Conservation (phyloP, 108 stramenopile genomes). For the Nannochloropsis salina region DNA sequence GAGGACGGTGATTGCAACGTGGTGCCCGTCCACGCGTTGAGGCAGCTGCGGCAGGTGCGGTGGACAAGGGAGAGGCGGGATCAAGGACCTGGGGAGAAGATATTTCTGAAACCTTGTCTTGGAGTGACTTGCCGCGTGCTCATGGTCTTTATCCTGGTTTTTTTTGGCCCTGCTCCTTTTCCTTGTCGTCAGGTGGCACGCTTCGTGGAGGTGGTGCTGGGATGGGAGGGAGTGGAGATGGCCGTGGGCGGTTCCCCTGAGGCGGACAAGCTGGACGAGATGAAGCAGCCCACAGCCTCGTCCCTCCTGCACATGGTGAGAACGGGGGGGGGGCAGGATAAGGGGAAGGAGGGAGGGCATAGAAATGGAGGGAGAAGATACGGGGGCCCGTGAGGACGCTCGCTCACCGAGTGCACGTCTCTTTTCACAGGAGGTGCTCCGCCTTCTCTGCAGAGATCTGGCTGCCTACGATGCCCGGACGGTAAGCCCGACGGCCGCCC, state of each 20-base stretch:
- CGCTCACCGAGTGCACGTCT: too few relatives aligned
- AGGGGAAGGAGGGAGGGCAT: background rate
- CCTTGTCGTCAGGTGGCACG: background rate
- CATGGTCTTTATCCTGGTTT: background rate
- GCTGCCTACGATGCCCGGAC: background rate
- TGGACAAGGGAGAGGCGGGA: background rate
- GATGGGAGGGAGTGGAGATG: background rate
- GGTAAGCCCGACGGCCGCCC: background rate
- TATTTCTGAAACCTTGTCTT: background rate
- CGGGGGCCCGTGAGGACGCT: too few relatives aligned
- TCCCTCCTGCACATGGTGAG: constrained; percentile 1
- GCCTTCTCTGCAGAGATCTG: background rate
- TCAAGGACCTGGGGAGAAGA: background rate
- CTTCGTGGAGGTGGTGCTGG: background rate
- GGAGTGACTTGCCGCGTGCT: background rate
- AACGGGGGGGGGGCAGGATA: background rate
- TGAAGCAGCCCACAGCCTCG: background rate
- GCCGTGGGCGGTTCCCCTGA: background rate
- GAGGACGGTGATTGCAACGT: background rate
- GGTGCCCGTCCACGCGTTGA: background rate
- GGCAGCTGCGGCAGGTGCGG: background rate
- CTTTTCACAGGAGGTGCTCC: constrained; percentile 3
- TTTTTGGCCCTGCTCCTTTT: background rate
- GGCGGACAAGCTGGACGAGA: background rate
- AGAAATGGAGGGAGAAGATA: background rate